Evolutionary conservation across 1,284 basidiomycete species (phyloP), one percentile per base, ranked within the genome.

Genomic region (Irpex rosettiformis): DNA sequence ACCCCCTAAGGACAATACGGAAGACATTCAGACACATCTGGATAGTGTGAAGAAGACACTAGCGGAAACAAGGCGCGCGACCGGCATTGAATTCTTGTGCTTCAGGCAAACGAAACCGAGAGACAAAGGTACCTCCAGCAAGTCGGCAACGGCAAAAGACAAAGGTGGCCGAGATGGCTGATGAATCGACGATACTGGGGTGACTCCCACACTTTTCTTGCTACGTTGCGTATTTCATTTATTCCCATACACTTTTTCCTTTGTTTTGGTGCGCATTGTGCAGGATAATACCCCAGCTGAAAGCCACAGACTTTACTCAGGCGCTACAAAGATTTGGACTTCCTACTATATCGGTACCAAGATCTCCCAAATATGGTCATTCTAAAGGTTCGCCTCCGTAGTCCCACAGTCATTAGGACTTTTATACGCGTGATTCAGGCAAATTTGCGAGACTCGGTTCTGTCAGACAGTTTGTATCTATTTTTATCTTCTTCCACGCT

Each of bases 71-170:
- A 80, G 96, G 47, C 84, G 93, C 56, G 90, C 93, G 47, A 98
- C 96, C 1, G 93, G 93, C 4, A 88, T 98, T 58, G 94, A 98
- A 71, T 99, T 98, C 66, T 75, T 98, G 69, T 99, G 97, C 75
- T 93, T 93, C 77, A 80, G 86, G 63, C 83, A 82, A 68, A 82
- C 84, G 51, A 75, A 72, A 58, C 53, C 61, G 54, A 69, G 67
- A 59, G 67, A 72, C 28, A 68, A 66, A 61, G 57, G 58, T 3
- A 22, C 57, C n/a, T 55, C 48, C 13, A 24, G 27, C 48, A 51
- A 51, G 27, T 25, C 48, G 21, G 48, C 7, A 45, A 58, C 55
- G 59, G 57, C 45, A 62, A 61, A 54, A 67, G 65, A 33, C 45
- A 51, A 51, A 24, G 37, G 61, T 29, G 60, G 58, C 42, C 58